Conservation (phyloP, 352 stramenopile genomes). For the Blastocystis sp. region DNA sequence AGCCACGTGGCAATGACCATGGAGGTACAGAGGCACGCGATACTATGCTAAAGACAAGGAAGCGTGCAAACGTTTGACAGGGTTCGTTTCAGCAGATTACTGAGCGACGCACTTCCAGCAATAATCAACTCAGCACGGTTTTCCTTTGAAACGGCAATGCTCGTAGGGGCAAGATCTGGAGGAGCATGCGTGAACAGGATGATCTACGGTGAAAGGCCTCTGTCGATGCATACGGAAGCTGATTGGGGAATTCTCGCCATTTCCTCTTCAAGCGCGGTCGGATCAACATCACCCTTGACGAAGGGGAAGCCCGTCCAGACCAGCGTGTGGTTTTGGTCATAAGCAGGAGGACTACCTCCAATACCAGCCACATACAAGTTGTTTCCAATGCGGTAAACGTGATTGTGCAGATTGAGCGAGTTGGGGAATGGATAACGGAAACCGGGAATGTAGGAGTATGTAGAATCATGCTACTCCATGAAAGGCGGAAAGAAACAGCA, state of each 20-base stretch:
- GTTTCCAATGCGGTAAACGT: background rate
- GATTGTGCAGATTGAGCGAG: slow-evolving; percentile 30
- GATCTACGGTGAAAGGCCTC: background rate
- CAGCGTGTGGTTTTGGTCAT: background rate
- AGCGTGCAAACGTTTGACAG: background rate
- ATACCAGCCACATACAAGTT: slow-evolving; percentile 27
- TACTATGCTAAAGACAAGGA: background rate
- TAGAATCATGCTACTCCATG: slow-evolving; percentile 41
- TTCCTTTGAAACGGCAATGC: background rate
- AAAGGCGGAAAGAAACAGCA: background rate
- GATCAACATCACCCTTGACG: background rate
- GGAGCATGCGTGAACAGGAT: slow-evolving; percentile 38
- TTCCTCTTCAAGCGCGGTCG: background rate
- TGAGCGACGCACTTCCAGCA: slow-evolving; percentile 7
- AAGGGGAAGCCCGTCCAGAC: slow-evolving; percentile 26
- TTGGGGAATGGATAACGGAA: background rate
- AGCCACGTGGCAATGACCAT: slow-evolving; percentile 37
- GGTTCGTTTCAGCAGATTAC: background rate
- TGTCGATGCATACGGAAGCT: slow-evolving; percentile 9
- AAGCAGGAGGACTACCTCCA: slow-evolving; percentile 37
- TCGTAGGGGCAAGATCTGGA: slow-evolving; percentile 5
- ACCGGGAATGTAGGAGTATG: background rate
- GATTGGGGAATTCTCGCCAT: background rate
- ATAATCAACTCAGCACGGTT: background rate
- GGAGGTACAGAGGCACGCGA: slow-evolving; percentile 29